phyloP scores from a whole-genome alignment of 805 yeast species.

The Starmerella tilneyi region DNA sequence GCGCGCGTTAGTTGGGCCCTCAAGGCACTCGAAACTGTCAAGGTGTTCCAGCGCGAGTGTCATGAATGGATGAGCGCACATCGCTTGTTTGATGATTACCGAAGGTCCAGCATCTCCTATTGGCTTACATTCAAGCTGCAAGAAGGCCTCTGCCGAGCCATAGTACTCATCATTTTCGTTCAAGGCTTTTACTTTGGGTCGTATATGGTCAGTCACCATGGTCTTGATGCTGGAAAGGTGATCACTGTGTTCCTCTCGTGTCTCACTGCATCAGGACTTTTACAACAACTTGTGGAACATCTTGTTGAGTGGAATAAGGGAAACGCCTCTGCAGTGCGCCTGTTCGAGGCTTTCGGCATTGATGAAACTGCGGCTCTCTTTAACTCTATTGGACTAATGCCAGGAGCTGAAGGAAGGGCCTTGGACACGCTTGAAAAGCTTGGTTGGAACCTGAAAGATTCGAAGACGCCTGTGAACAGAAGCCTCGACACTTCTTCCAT shows the following conservation, averaged over 20 bases:
- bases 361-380: constrained; percentile 14
- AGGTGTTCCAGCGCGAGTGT: constrained; percentile 47
- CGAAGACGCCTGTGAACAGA: background rate
- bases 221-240: constrained; percentile 50
- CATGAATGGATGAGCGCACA: constrained; percentile 42
- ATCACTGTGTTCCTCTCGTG: constrained; percentile 79
- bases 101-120: constrained; percentile 38
- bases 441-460: constrained; percentile 10
- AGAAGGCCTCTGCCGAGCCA: constrained; percentile 43
- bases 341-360: constrained; percentile 36
- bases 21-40: constrained; percentile 47
- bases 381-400: constrained; percentile 25
- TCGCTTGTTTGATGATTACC: constrained; percentile 30
- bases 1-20: constrained; percentile 62
- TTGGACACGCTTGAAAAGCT: constrained; percentile 1
- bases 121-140: constrained; percentile 43
- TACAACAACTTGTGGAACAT: constrained; percentile 47
- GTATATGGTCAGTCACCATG: constrained; percentile 44
- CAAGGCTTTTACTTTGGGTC: constrained; percentile 92
- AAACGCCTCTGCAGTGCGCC: constrained; percentile 49
- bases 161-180: constrained; percentile 66
- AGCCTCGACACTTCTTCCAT: background rate
- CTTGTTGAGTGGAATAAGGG: constrained; percentile 61
- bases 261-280: constrained; percentile 53
- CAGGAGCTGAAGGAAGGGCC: constrained; percentile 2